phyloP scores from a whole-genome alignment of 148 eudicot genomes.

The Dysphania ambrosioides region DNA sequence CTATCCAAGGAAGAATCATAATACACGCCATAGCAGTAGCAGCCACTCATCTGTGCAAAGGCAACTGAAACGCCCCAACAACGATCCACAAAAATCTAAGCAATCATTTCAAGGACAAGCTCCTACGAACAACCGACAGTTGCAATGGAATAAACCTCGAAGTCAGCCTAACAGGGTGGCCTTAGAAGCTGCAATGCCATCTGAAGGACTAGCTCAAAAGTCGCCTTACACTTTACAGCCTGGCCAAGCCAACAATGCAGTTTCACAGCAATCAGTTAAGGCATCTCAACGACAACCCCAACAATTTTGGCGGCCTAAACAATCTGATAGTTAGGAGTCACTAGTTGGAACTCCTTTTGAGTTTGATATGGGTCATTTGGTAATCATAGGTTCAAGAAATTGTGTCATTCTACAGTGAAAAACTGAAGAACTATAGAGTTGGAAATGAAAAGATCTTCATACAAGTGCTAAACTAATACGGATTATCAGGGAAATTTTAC shows the following conservation, averaged over 20 bases:
- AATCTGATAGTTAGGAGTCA: conserved; percentile 23
- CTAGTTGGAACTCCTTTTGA: background rate
- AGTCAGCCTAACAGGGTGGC: conserved; percentile 12
- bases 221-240: conserved; percentile 13
- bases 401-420: background rate
- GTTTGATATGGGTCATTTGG: background rate
- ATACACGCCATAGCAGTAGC: conserved; percentile 13
- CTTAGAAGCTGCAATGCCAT: conserved; percentile 13
- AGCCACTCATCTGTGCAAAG: conserved; percentile 20
- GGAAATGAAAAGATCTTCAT: conserved; percentile 1
- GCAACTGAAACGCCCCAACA: conserved; percentile 21
- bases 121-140: conserved; percentile 4
- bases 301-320: conserved; percentile 45
- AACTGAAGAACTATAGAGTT: background rate
- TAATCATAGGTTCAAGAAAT: background rate
- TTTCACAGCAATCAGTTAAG: conserved; percentile 18
- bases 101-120: conserved; percentile 19
- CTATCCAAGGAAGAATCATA: conserved; percentile 17
- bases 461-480: background rate
- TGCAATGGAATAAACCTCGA: conserved; percentile 3
- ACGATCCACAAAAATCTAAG: conserved; percentile 5
- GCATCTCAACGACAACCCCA: conserved; percentile 22
- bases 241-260: conserved; percentile 6
- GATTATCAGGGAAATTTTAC: background rate
- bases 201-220: conserved; percentile 22